phyloP scores from a whole-genome alignment of 2,329 filamentous ascomycete species.

The Alternaria metachromatica region DNA sequence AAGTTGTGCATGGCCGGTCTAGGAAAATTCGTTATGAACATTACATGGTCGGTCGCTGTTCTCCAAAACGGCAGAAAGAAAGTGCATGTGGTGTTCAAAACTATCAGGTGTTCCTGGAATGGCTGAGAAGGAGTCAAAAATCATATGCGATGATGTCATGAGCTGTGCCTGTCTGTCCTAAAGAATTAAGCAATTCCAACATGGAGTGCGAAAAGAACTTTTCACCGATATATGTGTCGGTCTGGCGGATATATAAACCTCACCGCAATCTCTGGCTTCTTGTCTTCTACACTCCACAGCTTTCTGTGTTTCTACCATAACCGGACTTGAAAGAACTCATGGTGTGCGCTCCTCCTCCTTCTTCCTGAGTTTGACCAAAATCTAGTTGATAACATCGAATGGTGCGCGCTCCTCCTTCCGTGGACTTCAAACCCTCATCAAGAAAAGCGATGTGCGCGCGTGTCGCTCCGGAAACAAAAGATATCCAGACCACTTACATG shows the following conservation, averaged over 20 bases:
- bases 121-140: not conserved
- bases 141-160: not conserved
- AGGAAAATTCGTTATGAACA: too few relatives aligned
- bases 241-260: not conserved
- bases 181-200: accelerated
- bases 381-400: accelerated
- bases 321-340: too few relatives aligned
- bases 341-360: not conserved
- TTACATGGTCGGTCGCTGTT: not conserved
- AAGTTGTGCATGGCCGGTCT: not conserved
- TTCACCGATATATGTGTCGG: not conserved
- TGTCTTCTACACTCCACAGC: not conserved
- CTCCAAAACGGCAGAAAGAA: not conserved
- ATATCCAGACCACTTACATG: too few relatives aligned
- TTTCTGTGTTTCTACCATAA: not conserved
- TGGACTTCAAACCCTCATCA: not conserved
- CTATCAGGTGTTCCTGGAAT: accelerated
- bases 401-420: not conserved
- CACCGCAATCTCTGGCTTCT: not conserved
- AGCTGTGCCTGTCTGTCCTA: not conserved
- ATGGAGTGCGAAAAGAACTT: not conserved
- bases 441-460: not conserved
- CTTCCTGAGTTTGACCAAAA: not conserved
- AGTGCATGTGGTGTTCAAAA: not conserved
- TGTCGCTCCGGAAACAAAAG: not conserved